Base-by-base conservation (phyloP, 2,329 filamentous ascomycete genomes). In the Endoconidiophora laricicola region DNA sequence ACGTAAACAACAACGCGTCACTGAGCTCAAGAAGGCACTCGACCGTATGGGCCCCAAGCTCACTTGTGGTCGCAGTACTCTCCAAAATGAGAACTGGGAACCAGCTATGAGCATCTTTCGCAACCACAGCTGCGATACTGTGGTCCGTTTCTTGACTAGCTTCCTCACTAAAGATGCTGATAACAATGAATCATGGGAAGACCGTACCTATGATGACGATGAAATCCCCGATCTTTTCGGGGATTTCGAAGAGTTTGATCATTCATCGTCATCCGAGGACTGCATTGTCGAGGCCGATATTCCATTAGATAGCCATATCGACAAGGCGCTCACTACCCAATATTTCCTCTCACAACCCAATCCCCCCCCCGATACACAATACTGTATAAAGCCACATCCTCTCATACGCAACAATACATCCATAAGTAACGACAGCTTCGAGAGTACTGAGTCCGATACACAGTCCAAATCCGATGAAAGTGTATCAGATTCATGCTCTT, bases 81-180 rank as follows among this genome's bases (percentile, higher is more conserved):
- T 45, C 29, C 43, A 16, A 3, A 16, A 29, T 12, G 33, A 29
- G 16, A 45, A 29, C 43, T 29, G 26, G 43, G 43, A 45, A 18
- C 33, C 43, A 12, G 43, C 43, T 18, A 24, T 45, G 23, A 45
- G n/a, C 18, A 29, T 36, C 22, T 45, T 45, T 36, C 23, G 43
- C 9, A 29, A 45, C n/a, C 43, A 29, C 16, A 45, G 43, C 16
- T 45, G 26, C 33, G 43, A 45, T 45, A 29, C 43, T n/a, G 33
- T 45, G 24, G 23, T 45, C 14, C 43, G 43, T 3, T 36, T 45
- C 14, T 45, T 24, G 10, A 29, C 43, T 29, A 45, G 24, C 12
- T 45, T 45, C 16, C 18, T 45, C 5, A 24, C 43, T 12, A 29
- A 45, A 33, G 43, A 45, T 23, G 43, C 33, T 10, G 29, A 10